Base-by-base conservation (phyloP, 306 rosid species). In the Erythrophleum fordii region DNA sequence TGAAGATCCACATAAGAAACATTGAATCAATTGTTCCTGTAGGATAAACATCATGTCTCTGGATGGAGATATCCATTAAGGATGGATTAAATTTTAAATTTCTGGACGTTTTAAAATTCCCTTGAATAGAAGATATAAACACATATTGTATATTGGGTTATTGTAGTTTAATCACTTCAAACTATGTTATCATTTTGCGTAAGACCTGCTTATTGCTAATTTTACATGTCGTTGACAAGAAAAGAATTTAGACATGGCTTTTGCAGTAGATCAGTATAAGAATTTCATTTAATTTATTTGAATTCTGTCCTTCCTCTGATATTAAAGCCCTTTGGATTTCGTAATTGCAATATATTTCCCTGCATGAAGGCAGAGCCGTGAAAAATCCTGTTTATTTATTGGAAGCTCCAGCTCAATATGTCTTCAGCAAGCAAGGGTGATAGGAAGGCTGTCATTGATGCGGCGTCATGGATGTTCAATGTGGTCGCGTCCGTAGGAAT, bases 401-500 rank as follows among this genome's bases (percentile, higher is more conserved):
- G 29, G 75, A 72, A 69, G 62, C 42, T 31, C 9, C 37, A 18
- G 70, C 52, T 80, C 72, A 76, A 73, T 20, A 92, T 90, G 95
- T 55, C 88, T 85, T 79, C 93, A 18, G 53, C 85, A n/a, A 83
- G 75, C 72, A 89, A 87, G 75, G 87, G 82, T 61, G 91, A 89
- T 73, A 79, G 85, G 84, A 90, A 92, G 85, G 80, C 84, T 12
- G 11, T 87, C 51, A 25, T 89, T 74, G 97, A 92, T 80, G 85
- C 85, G 18, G 94, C 94, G 2, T 85, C 97, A 6, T 92, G 97
- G 97, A 42, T 86, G 94, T 90, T 92, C 90, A 89, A 92, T 82
- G 89, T 92, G 5, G 94, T 90, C 64, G 89, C 94, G 20, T 92
- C 94, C 60, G 97, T 92, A 1, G 93, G 97, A 53, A 90, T 92